These are phyloP conservation scores for Euptelea pleiosperma DNA, from an alignment of 164 flowering plant genomes.

Conservation along the genomic window DNA sequence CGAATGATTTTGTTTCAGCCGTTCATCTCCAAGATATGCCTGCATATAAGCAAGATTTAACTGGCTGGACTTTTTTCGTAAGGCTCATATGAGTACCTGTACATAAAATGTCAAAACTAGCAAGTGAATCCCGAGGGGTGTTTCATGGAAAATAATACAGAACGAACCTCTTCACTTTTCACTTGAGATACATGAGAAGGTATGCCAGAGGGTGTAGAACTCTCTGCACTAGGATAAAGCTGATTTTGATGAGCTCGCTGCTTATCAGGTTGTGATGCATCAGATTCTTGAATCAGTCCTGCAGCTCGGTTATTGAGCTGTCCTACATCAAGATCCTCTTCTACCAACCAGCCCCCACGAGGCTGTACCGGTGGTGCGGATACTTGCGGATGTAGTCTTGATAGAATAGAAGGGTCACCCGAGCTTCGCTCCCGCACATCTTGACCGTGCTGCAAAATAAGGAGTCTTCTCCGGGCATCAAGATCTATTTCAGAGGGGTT, in stretches of 20 bases:
- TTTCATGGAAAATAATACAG: constrained; percentile 1
- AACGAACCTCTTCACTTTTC: constrained; percentile 62
- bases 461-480: constrained; percentile 42
- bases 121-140: constrained; percentile 2
- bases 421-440: constrained; percentile 38
- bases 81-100: constrained; percentile 4
- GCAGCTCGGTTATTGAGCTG: constrained; percentile 27
- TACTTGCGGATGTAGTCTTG: constrained; percentile 38
- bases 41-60: constrained; percentile 27
- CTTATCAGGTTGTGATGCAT: constrained; percentile 33
- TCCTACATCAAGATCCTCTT: constrained; percentile 43
- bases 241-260: constrained; percentile 30
- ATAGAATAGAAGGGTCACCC: constrained; percentile 48
- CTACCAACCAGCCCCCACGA: constrained; percentile 60
- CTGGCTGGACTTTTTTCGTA: constrained; percentile 11
- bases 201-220: constrained; percentile 18
- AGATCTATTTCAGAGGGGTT: constrained; percentile 36
- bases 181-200: constrained; percentile 26
- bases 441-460: constrained; percentile 36
- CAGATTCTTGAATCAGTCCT: constrained; percentile 32
- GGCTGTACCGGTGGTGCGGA: constrained; percentile 26
- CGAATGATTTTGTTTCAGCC: constrained; percentile 32
- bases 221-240: constrained; percentile 22
- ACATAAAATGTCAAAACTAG: constrained; percentile 8
- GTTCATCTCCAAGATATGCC: constrained; percentile 36